A percentile compares a stretch with the other conserved stretches of the same genome.
phyloP scores from a whole-genome alignment of 2,329 filamentous ascomycete species.

The Zasmidium citrigriseum region DNA sequence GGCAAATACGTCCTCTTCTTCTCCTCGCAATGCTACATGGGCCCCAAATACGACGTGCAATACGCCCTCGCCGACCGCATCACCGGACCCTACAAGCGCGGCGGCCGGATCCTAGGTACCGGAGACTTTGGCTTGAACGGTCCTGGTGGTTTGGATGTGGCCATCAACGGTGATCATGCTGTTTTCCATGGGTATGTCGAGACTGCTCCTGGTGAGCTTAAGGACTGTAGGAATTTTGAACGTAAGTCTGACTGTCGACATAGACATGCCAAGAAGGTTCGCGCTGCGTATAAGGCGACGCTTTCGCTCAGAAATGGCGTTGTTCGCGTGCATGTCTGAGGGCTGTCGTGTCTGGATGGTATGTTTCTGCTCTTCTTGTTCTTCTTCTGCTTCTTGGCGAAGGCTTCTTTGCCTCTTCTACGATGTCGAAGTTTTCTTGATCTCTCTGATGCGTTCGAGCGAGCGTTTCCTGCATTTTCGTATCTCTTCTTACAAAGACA shows the following conservation, averaged over 20 bases:
- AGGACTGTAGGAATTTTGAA: constrained; percentile 7
- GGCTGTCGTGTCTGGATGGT: neutral
- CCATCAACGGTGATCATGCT: constrained; percentile 32
- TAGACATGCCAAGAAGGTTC: constrained; percentile 6
- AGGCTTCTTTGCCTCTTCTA: too few relatives aligned
- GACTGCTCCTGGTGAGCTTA: neutral
- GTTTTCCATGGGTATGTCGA: constrained; percentile 33
- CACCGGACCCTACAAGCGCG: constrained; percentile 28
- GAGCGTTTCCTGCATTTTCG: neutral
- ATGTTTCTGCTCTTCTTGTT: too few relatives aligned
- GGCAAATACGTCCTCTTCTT: constrained; percentile 36
- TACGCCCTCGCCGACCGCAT: constrained; percentile 30
- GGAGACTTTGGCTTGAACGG: constrained; percentile 28
- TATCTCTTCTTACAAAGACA: too few relatives aligned
- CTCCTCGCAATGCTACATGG: constrained; percentile 31
- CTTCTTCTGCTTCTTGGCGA: too few relatives aligned
- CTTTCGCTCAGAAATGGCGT: constrained; percentile 13
- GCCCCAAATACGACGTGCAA: constrained; percentile 30
- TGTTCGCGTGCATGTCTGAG: constrained; percentile 3
- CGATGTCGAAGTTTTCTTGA: neutral
- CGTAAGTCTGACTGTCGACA: constrained; percentile 14
- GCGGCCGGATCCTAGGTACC: constrained; percentile 28
- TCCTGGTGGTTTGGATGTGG: constrained; percentile 34
- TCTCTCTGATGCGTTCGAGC: neutral
- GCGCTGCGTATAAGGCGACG: constrained; percentile 16